Conservation (phyloP, 345 rosid species). For the Citrus mangshanensis region DNA sequence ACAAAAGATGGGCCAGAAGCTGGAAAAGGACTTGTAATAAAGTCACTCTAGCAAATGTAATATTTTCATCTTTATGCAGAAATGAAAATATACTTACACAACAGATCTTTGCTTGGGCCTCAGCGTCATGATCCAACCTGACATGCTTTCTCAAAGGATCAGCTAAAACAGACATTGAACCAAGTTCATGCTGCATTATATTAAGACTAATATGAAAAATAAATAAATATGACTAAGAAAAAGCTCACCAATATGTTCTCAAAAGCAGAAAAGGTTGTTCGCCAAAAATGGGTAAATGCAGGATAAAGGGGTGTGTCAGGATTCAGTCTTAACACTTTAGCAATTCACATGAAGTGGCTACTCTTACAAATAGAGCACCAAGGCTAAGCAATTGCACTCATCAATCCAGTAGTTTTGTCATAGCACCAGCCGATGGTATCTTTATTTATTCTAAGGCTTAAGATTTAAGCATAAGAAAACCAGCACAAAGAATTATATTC, state of each 20-base stretch:
- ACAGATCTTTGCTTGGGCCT: background rate
- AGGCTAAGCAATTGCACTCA: background rate
- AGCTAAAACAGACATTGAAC: conserved; percentile 18
- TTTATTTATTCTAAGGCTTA: background rate
- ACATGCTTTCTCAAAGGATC: conserved; percentile 33
- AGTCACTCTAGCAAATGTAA: no score
- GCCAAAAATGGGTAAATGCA: no score
- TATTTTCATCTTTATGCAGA: no score
- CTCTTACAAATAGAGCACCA: background rate
- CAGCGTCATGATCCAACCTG: conserved; percentile 30
- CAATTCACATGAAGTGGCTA: background rate
- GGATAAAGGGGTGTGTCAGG: no score
- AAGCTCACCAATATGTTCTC: background rate
- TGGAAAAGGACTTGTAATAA: no score
- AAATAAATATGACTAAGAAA: background rate
- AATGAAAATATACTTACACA: no score
- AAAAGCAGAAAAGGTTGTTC: no score
- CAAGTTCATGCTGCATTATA: conserved; percentile 34
- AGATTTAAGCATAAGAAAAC: background rate
- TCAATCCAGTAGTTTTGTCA: background rate
- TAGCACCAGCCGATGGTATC: background rate
- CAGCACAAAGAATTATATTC: background rate
- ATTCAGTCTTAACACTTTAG: no score
- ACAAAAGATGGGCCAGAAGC: no score
- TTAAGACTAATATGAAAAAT: conserved; percentile 8